Percentiles rank a stretch among this genome's conserved stretches.
phyloP scores from a whole-genome alignment of 176 grass and related monocot species.

The Neostapfia colusana region DNA sequence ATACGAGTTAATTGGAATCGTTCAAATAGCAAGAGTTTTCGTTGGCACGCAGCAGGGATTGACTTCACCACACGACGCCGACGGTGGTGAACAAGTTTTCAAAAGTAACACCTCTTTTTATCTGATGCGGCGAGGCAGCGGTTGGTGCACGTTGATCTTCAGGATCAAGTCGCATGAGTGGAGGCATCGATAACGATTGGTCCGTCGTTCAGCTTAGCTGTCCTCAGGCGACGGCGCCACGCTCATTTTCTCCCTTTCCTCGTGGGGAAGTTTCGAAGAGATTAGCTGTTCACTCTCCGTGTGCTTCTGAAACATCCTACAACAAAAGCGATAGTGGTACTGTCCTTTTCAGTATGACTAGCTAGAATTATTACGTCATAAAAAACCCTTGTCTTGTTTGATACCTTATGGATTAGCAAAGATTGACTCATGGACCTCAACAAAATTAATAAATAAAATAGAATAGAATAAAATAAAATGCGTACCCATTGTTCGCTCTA shows the following conservation, averaged over 20 bases:
- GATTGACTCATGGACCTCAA: neutral
- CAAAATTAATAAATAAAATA: too few relatives aligned
- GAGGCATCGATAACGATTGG: neutral
- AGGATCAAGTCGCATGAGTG: constrained; percentile 25
- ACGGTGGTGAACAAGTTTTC: neutral
- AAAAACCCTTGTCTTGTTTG: neutral
- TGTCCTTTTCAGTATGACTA: neutral
- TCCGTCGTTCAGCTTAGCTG: neutral
- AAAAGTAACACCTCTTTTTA: neutral
- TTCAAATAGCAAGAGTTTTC: constrained; percentile 4
- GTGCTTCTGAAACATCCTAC: neutral
- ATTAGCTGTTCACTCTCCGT: neutral
- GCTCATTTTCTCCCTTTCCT: neutral
- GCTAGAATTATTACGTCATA: neutral
- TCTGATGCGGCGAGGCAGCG: constrained; percentile 12
- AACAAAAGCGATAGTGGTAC: neutral
- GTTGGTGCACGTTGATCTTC: constrained; percentile 46
- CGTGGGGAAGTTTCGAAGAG: neutral
- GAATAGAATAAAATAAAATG: too few relatives aligned
- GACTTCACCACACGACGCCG: constrained; percentile 16
- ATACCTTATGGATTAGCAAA: neutral
- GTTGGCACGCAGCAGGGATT: constrained; percentile 12
- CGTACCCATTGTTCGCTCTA: too few relatives aligned
- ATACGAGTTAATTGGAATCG: neutral
- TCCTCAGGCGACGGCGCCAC: neutral